Evolutionary conservation across 768 basidiomycete species (phyloP).

Genomic region (Naganishia vaughanmartiniae): DNA sequence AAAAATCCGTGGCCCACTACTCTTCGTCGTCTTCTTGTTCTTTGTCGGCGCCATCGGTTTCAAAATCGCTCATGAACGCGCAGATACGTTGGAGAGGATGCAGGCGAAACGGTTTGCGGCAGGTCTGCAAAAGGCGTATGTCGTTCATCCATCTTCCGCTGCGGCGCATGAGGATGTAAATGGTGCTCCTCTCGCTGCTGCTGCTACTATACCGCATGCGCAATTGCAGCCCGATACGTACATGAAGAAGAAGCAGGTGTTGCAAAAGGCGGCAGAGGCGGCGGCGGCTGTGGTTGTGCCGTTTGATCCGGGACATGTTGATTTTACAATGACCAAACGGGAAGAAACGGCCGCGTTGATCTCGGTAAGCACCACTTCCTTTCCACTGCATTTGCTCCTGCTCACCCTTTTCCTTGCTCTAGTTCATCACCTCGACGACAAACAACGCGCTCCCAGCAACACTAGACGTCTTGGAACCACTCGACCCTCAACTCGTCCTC

Average conservation of each 20-base stretch:
- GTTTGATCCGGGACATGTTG: neutral
- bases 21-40: constrained; percentile 39
- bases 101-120: constrained; percentile 28
- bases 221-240: constrained; percentile 1
- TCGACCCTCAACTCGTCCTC: constrained; percentile 46
- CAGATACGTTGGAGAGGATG: constrained; percentile 28
- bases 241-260: neutral
- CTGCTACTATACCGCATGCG: neutral
- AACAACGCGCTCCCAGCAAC: constrained; percentile 44
- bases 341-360: constrained; percentile 27
- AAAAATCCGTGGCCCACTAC: constrained; percentile 39
- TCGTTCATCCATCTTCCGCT: constrained; percentile 7
- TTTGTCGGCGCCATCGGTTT: constrained; percentile 33
- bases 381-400: constrained; percentile 5
- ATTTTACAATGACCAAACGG: constrained; percentile 14
- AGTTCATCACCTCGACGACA: constrained; percentile 48
- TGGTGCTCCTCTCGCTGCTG: neutral
- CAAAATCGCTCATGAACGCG: constrained; percentile 23
- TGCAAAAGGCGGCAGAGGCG: neutral
- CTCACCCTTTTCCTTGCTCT: neutral
- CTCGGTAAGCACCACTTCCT: constrained; percentile 5
- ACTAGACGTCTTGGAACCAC: constrained; percentile 40
- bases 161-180: constrained; percentile 10
- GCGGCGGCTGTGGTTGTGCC: neutral
- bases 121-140: constrained; percentile 30